A percentile compares a stretch with the other conserved stretches of the same genome.
These are phyloP conservation scores for Rhinocladiella similis DNA, from an alignment of 2,329 filamentous ascomycete species.

Conservation along the genomic window DNA sequence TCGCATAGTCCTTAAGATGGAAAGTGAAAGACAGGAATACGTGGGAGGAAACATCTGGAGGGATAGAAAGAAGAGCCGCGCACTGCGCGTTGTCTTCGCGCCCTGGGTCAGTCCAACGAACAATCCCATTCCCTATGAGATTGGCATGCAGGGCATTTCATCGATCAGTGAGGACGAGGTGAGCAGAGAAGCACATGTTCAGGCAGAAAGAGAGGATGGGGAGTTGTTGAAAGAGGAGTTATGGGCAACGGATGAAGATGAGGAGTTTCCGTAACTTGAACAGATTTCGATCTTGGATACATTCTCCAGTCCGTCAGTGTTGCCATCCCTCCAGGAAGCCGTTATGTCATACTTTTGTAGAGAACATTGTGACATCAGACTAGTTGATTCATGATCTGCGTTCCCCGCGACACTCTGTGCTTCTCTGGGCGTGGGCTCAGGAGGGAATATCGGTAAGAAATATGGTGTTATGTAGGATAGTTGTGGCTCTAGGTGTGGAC, in stretches of 20 bases:
- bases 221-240: slow-evolving; percentile 24
- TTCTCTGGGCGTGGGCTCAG: no score
- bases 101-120: slow-evolving; percentile 58
- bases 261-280: slow-evolving; percentile 15
- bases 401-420: no score
- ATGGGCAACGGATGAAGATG: slow-evolving; percentile 25
- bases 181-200: background rate
- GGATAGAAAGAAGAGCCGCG: slow-evolving; percentile 57
- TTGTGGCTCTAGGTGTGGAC: background rate
- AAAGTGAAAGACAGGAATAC: slow-evolving; percentile 42
- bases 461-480: no score
- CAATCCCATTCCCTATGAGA: slow-evolving; percentile 21
- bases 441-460: no score
- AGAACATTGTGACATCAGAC: no score
- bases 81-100: slow-evolving; percentile 88
- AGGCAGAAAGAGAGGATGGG: slow-evolving; percentile 13
- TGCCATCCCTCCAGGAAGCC: background rate
- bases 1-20: slow-evolving; percentile 77
- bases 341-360: no score
- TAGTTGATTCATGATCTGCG: no score
- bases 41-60: slow-evolving; percentile 37
- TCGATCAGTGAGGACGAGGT: slow-evolving; percentile 8
- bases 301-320: background rate
- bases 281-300: background rate
- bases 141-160: slow-evolving; percentile 23